Base-by-base conservation (phyloP, 352 stramenopile species). In the Globisporangium spiculum region DNA sequence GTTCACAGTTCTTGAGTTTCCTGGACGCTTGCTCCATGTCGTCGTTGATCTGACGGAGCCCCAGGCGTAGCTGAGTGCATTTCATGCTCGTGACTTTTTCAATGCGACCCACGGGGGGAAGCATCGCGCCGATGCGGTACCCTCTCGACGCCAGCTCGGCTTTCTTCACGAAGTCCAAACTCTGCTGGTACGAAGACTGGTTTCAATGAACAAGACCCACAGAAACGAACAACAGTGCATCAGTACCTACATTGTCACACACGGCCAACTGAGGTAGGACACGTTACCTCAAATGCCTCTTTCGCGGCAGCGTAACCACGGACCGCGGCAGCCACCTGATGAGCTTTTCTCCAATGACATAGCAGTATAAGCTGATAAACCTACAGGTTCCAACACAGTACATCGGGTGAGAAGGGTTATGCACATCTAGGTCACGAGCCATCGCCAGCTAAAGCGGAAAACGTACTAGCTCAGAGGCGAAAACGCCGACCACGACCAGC, bases 101-200 rank as follows among this genome's bases (percentile, higher is more conserved):
- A 8, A 92, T 71, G 1, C 84, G 79, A 2, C 79, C 80, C 30
- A 92, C 66, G 5, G 84, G 82, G 1, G 84, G 84, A 12, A 92
- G 66, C 20, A 76, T 63, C 20, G 55, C 32, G 12, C 80, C 80
- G 10, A 92, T 70, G 8, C 75, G 77, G 57, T 87, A 91, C 1
- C 82, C 82, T 27, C 78, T 75, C 52, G 75, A 77, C 8, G 78
- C 80, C 30, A 89, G 44, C 60, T 92, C 84, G 10, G 77, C 81
- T 26, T 77, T 81, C 70, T 92, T 92, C 46, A 91, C 69, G 12
- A 87, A 26, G 20, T 75, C 71, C 38, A 92, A 54, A 65, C 65
- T 80, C 8, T 46, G 30, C 26, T 63, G 60, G 57, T 82, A 92
- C 18, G 68, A 60, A 1, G 36, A 16, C 30, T 87, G 30, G 5